phyloP scores from a whole-genome alignment of 2,329 filamentous ascomycete genomes.

The Pseudogymnoascus sp. region DNA sequence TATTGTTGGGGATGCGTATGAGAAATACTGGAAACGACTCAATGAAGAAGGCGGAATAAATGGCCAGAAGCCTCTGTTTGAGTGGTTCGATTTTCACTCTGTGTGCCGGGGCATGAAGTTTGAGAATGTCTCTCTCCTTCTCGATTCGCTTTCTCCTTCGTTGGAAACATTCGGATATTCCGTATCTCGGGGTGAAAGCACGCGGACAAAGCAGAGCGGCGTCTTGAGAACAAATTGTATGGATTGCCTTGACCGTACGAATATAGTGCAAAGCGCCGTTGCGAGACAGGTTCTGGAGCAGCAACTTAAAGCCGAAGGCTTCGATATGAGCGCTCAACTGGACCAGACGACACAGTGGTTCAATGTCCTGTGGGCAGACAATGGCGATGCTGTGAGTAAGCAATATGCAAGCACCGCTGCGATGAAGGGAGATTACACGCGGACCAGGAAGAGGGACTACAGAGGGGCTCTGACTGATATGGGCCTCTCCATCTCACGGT shows the following conservation, averaged over 20 bases:
- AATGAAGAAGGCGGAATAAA: conserved; percentile 54
- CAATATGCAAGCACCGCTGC: conserved; percentile 95
- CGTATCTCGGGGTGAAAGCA: conserved; percentile 37
- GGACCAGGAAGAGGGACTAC: conserved; percentile 83
- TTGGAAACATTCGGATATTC: conserved; percentile 67
- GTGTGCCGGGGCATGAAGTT: conserved; percentile 96
- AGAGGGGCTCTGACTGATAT: conserved; percentile 87
- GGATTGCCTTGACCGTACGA: conserved; percentile 95
- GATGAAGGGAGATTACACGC: conserved; percentile 92
- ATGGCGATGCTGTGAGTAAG: conserved; percentile 89
- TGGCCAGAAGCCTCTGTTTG: conserved; percentile 52
- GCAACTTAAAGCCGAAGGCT: conserved; percentile 68
- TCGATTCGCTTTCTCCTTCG: conserved; percentile 60
- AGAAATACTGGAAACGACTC: conserved; percentile 56
- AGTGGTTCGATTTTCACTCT: conserved; percentile 97
- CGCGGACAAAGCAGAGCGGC: conserved; percentile 53
- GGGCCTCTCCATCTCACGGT: conserved; percentile 73
- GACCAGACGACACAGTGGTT: conserved; percentile 87
- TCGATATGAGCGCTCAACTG: conserved; percentile 63
- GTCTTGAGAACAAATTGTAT: conserved; percentile 95
- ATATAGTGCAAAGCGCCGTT: conserved; percentile 89
- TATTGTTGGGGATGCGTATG: conserved; percentile 69
- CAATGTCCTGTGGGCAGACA: conserved; percentile 94
- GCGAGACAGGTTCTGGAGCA: conserved; percentile 72
- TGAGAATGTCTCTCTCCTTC: conserved; percentile 78